Conservation (phyloP, 306 rosid genomes). For the Glycine latifolia region DNA sequence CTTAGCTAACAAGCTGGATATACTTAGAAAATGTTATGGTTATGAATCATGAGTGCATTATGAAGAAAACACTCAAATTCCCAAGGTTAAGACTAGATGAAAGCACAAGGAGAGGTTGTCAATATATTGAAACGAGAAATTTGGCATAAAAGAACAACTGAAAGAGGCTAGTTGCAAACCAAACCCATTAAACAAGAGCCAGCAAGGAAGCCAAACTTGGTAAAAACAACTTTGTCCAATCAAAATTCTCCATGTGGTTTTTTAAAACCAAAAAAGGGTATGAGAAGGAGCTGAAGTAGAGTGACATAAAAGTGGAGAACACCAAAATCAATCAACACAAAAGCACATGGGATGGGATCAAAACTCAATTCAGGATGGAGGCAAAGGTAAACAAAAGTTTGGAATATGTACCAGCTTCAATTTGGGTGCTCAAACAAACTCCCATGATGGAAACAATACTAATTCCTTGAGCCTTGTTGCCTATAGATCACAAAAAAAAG, state of each 20-base stretch:
- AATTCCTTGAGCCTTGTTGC: constrained; percentile 39
- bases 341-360: neutral
- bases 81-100: neutral
- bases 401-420: constrained; percentile 44
- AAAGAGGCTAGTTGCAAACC: neutral
- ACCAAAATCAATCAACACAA: constrained; percentile 33
- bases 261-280: neutral
- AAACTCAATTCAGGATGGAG: neutral
- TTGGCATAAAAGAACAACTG: neutral
- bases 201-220: neutral
- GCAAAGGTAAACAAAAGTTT: neutral
- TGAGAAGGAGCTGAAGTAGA: constrained; percentile 14
- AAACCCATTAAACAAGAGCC: constrained; percentile 11
- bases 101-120: neutral
- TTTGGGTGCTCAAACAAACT: constrained; percentile 53
- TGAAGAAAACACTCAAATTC: neutral
- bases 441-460: constrained; percentile 59
- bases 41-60: neutral
- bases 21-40: neutral
- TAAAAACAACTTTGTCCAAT: constrained; percentile 10
- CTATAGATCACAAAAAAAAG: constrained; percentile 49
- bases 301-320: neutral
- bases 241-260: neutral
- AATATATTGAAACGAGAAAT: neutral
- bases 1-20: constrained; percentile 31